Base-by-base conservation (phyloP, 805 yeast species). In the Kuraishia hungarica region DNA sequence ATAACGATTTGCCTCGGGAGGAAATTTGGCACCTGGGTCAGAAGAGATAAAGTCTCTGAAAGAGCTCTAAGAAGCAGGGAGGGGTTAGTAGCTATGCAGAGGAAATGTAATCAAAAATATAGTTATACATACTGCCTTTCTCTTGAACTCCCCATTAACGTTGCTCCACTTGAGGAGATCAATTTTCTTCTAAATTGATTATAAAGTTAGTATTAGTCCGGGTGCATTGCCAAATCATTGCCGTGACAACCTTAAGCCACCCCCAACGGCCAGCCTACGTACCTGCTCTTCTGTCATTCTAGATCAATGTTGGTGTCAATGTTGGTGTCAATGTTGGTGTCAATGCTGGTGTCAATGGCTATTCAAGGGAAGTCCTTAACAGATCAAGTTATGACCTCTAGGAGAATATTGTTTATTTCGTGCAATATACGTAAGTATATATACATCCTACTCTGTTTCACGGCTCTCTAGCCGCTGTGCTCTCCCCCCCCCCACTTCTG, bases 1-100 rank as follows among this genome's bases (percentile, higher is more conserved):
- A 67, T 93, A 93, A 63, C 99, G 79, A 56, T 81, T 81, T 51
- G 79, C 76, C 64, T 90, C 97, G 3, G 97, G 89, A 19, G 82
- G 74, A 67, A 83, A 89, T 57, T 76, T 69, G 15, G 89, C 79
- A 17, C 84, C 88, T 1, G 82, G 75, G 26, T 73, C 72, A 1
- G 78, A 61, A 1, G 87, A 80, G 51, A 91, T 83, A 23, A 70
- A 69, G 64, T 86, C 81, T 66, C 96, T 77, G 69, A 90, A 90
- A n/a, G 60, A 48, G 35, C 76, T 67, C 22, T 64, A 61, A 19
- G 21, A 26, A 26, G 10, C 8, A 26, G 48, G 22, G 59, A 51
- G 11, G 54, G 57, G 47, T 47, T 48, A 50, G 43, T 60, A 26
- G 39, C 55, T 35, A 26, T 35, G 43, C 43, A 35, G n/a, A 15